Conservation (phyloP, 2,329 filamentous ascomycete species). For the Pseudogymnoascus sp. region DNA sequence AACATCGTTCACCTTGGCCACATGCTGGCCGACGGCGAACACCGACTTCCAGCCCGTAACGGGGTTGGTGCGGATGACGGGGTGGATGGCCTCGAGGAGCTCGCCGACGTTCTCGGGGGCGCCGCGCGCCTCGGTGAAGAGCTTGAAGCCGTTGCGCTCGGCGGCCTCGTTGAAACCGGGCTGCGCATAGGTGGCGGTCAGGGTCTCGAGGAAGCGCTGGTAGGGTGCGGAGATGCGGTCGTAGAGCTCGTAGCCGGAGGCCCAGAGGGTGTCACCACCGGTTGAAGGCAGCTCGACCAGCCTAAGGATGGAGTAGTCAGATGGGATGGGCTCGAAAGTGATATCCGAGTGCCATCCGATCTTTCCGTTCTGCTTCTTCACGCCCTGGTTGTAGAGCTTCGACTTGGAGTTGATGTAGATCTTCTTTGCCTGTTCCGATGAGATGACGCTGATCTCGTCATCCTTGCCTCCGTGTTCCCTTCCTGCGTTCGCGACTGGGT, state of each 20-base stretch:
- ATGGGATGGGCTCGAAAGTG: slow-evolving; percentile 54
- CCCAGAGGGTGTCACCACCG: slow-evolving; percentile 51
- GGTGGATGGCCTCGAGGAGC: slow-evolving; percentile 42
- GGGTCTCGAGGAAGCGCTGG: slow-evolving; percentile 48
- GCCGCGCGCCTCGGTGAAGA: slow-evolving; percentile 40
- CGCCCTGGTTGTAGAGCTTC: slow-evolving; percentile 31
- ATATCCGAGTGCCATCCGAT: slow-evolving; percentile 56
- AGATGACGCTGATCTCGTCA: slow-evolving; percentile 56
- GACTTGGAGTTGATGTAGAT: slow-evolving; percentile 30
- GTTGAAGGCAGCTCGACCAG: slow-evolving; percentile 24
- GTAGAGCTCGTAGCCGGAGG: slow-evolving; percentile 59
- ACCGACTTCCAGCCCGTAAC: slow-evolving; percentile 51
- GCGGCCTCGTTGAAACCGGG: slow-evolving; percentile 44
- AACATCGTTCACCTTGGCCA: slow-evolving; percentile 43
- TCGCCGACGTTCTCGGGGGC: slow-evolving; percentile 43
- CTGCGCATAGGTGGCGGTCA: slow-evolving; percentile 48
- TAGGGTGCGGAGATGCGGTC: slow-evolving; percentile 51
- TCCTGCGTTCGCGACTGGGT: slow-evolving; percentile 47
- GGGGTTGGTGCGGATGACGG: slow-evolving; percentile 48
- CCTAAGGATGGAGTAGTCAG: slow-evolving; percentile 48
- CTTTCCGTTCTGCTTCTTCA: slow-evolving; percentile 38
- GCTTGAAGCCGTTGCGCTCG: slow-evolving; percentile 34
- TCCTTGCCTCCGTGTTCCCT: slow-evolving; percentile 48
- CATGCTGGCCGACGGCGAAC: slow-evolving; percentile 45
- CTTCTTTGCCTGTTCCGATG: slow-evolving; percentile 46